Percentiles rank a stretch among this genome's conserved stretches.
Conservation (phyloP, 768 basidiomycete species). For the Rhizopogon sp. region DNA sequence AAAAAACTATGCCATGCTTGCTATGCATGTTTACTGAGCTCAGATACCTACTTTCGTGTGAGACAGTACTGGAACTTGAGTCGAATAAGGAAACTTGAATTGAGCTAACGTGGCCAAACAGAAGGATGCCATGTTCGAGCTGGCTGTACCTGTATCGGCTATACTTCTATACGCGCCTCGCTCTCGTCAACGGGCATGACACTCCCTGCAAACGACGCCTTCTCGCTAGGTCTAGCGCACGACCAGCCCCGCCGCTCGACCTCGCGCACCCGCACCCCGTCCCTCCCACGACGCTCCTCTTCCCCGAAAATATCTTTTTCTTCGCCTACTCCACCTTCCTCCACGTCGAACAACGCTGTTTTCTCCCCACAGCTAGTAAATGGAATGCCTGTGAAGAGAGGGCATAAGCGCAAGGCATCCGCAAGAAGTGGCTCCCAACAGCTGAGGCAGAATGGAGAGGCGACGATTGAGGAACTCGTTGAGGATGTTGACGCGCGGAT, state of each 20-base stretch:
- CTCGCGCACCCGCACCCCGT: conserved; percentile 18
- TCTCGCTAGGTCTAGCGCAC: conserved; percentile 30
- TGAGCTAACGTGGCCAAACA: not conserved
- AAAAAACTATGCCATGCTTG: conserved; percentile 10
- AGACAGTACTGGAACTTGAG: not conserved
- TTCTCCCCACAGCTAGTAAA: conserved; percentile 21
- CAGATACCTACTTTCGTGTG: conserved; percentile 4
- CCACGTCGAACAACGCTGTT: not conserved
- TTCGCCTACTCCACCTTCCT: conserved; percentile 19
- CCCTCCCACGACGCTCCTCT: conserved; percentile 36
- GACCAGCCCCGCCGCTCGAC: conserved; percentile 27
- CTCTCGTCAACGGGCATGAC: conserved; percentile 15
- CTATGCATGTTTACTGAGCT: conserved; percentile 4
- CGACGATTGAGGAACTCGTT: conserved; percentile 19
- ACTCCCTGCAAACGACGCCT: conserved; percentile 31
- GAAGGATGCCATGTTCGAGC: not conserved
- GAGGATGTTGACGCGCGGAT: conserved; percentile 17
- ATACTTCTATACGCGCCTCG: not conserved
- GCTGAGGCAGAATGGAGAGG: conserved; percentile 3
- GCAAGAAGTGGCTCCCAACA: conserved; percentile 21
- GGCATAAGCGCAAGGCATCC: conserved; percentile 15
- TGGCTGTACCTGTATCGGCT: not conserved
- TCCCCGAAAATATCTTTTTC: conserved; percentile 44
- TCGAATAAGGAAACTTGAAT: too few species aligned
- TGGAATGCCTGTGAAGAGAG: conserved; percentile 35